Conservation (phyloP, 83 land plant genomes). For the Picea mariana region DNA sequence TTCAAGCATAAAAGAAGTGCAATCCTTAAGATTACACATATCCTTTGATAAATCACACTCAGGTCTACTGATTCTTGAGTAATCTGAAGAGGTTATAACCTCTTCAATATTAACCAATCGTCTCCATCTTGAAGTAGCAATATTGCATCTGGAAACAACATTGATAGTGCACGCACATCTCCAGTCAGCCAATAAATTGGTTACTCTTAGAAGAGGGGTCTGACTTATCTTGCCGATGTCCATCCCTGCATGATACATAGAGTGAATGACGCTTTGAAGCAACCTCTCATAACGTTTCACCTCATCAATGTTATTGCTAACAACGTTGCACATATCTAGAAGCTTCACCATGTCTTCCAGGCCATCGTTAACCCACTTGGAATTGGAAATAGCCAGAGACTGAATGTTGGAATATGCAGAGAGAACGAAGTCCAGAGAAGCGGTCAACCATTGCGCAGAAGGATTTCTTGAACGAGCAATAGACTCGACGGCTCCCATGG, state of each 20-base stretch:
- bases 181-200: not conserved
- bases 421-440: not conserved
- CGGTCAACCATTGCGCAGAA: not conserved
- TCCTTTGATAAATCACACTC: not conserved
- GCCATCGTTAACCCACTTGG: not conserved
- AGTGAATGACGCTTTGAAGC: not conserved
- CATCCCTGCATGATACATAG: not conserved
- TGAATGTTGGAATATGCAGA: not conserved
- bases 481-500: not conserved
- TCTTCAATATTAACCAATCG: not conserved
- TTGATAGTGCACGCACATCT: not conserved
- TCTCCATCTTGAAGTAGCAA: not conserved
- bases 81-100: not conserved
- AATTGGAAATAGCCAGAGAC: not conserved
- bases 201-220: not conserved
- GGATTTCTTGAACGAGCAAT: not conserved
- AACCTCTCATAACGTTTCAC: not conserved
- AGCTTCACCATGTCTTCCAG: not conserved
- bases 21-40: not conserved
- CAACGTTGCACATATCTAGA: not conserved
- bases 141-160: not conserved
- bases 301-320: not conserved
- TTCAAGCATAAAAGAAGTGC: not conserved
- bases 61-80: no score
- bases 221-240: not conserved